A percentile compares a stretch with the other conserved stretches of the same genome.
Conservation (phyloP, 2,329 filamentous ascomycete genomes). For the Penicillium thymicola region DNA sequence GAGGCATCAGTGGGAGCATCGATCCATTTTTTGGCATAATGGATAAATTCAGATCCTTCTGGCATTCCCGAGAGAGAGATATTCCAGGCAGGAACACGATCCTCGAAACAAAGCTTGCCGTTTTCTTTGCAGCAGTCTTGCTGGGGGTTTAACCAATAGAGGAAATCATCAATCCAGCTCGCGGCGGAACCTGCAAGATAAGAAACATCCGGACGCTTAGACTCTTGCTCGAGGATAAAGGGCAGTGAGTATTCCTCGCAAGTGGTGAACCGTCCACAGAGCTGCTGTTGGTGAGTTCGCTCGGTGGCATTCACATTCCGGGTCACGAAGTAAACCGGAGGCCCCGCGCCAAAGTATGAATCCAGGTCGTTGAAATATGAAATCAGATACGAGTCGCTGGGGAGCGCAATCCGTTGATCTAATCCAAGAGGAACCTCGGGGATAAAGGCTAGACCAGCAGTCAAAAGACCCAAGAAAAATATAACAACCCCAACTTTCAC, state of each 20-base stretch:
- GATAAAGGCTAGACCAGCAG: conserved; percentile 77
- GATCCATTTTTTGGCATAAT: conserved; percentile 82
- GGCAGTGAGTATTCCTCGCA: conserved; percentile 80
- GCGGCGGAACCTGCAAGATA: conserved; percentile 86
- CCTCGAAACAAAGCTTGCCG: conserved; percentile 71
- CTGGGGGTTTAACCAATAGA: conserved; percentile 90
- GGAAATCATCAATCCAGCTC: conserved; percentile 96
- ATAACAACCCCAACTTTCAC: conserved; percentile 73
- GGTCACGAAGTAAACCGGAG: conserved; percentile 94
- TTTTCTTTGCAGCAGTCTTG: conserved; percentile 73
- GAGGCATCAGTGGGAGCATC: conserved; percentile 72
- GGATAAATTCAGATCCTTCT: conserved; percentile 82
- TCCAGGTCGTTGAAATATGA: conserved; percentile 96
- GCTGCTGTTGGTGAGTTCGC: conserved; percentile 71
- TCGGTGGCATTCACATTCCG: conserved; percentile 75
- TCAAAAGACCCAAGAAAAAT: conserved; percentile 82
- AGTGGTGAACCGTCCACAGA: conserved; percentile 88
- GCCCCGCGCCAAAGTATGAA: conserved; percentile 83
- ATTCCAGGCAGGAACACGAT: conserved; percentile 79
- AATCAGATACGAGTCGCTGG: conserved; percentile 90
- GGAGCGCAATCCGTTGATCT: conserved; percentile 92
- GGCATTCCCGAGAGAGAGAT: conserved; percentile 88
- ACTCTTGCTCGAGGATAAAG: conserved; percentile 89
- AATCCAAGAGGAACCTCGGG: conserved; percentile 82
- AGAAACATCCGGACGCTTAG: conserved; percentile 81